Evolutionary conservation across 768 basidiomycete genomes (phyloP), one percentile per base, ranked within the genome.

Genomic region (Leucocoprinus birnbaumii): DNA sequence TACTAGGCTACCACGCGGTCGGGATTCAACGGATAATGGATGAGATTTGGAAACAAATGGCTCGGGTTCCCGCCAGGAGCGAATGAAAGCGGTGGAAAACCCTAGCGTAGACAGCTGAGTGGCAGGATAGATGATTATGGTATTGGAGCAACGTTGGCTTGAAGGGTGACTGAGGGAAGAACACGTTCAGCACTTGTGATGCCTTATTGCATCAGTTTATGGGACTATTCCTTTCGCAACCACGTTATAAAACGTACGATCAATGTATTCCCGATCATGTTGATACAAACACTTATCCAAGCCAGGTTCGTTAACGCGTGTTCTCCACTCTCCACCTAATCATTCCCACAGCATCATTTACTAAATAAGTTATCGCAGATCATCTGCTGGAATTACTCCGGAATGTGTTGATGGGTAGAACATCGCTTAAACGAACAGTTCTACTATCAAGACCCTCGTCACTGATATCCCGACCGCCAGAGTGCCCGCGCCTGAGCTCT

Each of bases 211-310:
- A 31, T 31, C 31, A 31, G 31, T 45, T 22, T n/a, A 14, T 34
- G 25, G 35, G 26, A 27, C 31, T 21, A 31, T 44, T n/a, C 35
- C 51, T 31, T 53, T 42, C 10, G 31, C 27, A 18, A 45, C 41
- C 41, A 53, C 51, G 43, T 34, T 53, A 53, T 31, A 35, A 44
- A 53, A 41, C 34, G 14, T 35, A 53, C 26, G 51, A 53, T 53
- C 51, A 16, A 53, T 35, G 37, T 44, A 25, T 44, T 52, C 40
- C 21, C 24, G 31, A 31, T 31, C 31, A 31, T 31, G 16, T 52
- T 13, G 6, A 43, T 52, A 43, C 51, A 52, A 52, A 52, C 41
- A 31, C 16, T 10, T 7, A 18, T 53, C 6, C 19, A 21, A 44
- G 43, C 26, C 27, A 44, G 51, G 42, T 31, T 53, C 51, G 35